phyloP scores from a whole-genome alignment of 306 rosid genomes.

The Prunus persica region Prunus_persica_NCBIv2 NC_034010.1:16725501-16726000 shows the following conservation, averaged over 20 bases:
- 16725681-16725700: background rate
- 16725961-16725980: slow-evolving; percentile 9
- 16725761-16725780: slow-evolving; percentile 55
- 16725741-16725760: slow-evolving; percentile 70
- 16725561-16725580: background rate
- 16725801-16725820: slow-evolving; percentile 69
- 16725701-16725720: background rate
- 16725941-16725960: background rate
- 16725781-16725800: slow-evolving; percentile 36
- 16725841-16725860: slow-evolving; percentile 84
- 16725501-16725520: background rate
- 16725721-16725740: slow-evolving; percentile 36
- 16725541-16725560: background rate
- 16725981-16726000: slow-evolving; percentile 74
- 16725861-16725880: slow-evolving; percentile 86
- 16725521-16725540: background rate
- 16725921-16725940: background rate
- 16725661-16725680: background rate
- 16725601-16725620: background rate
- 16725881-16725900: slow-evolving; percentile 72
- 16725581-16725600: background rate
- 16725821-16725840: slow-evolving; percentile 92
- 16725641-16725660: background rate
- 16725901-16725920: background rate
- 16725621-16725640: background rate